These are phyloP conservation scores for Salix brachista DNA, from an alignment of 345 rosid genomes.

Conservation along the genomic window DNA sequence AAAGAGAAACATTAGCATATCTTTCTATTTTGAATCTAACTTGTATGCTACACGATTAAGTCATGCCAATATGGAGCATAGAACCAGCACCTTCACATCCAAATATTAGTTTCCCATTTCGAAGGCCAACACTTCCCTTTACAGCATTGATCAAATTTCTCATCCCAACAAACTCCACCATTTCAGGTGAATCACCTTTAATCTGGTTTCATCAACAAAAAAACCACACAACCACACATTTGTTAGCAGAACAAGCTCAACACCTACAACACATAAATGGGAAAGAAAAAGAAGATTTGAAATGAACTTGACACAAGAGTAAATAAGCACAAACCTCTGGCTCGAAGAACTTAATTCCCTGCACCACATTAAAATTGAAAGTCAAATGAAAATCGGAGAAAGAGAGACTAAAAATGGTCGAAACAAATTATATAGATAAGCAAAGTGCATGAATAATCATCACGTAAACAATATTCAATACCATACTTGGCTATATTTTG, in stretches of 20 bases:
- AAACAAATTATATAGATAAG: too few relatives aligned
- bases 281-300: slow-evolving; percentile 3
- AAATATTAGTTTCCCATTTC: slow-evolving; percentile 64
- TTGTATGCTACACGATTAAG: slow-evolving; percentile 3
- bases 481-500: slow-evolving; percentile 78
- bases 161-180: slow-evolving; percentile 86
- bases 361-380: slow-evolving; percentile 26
- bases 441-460: neutral
- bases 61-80: slow-evolving; percentile 4
- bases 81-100: slow-evolving; percentile 62
- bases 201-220: slow-evolving; percentile 46
- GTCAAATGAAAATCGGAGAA: slow-evolving; percentile 18
- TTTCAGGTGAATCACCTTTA: slow-evolving; percentile 93
- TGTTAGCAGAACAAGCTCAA: neutral
- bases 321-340: slow-evolving; percentile 65
- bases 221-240: slow-evolving; percentile 3
- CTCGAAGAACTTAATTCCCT: slow-evolving; percentile 97
- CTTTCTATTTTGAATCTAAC: neutral
- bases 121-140: slow-evolving; percentile 62
- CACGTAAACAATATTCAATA: neutral
- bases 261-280: neutral
- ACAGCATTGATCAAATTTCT: slow-evolving; percentile 80
- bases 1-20: neutral
- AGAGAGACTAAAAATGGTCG: neutral
- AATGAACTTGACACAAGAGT: slow-evolving; percentile 1